Conservation (phyloP, 352 stramenopile genomes). For the Phytophthora citricola region DNA sequence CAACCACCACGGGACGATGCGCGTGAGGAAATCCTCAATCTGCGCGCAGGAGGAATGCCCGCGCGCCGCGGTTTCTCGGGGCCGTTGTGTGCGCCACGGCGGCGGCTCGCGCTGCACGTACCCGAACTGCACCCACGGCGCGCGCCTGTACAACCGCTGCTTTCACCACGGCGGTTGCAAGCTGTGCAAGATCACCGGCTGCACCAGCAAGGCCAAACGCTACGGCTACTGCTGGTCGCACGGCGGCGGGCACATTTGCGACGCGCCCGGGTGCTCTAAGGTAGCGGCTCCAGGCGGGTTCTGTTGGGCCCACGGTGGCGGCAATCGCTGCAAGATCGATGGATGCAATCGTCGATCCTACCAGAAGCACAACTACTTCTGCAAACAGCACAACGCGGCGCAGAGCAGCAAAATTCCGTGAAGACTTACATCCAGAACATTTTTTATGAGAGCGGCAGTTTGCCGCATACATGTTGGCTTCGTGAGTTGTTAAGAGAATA, state of each 20-base stretch:
- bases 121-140: constrained; percentile 64
- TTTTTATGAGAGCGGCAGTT: constrained; percentile 22
- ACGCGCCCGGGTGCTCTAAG: constrained; percentile 57
- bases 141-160: constrained; percentile 66
- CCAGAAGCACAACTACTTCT: constrained; percentile 73
- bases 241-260: constrained; percentile 70
- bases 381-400: constrained; percentile 62
- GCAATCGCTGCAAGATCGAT: constrained; percentile 72
- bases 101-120: constrained; percentile 65
- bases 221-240: constrained; percentile 80
- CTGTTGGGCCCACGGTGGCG: constrained; percentile 75
- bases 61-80: constrained; percentile 58
- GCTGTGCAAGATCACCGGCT: constrained; percentile 66
- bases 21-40: constrained; percentile 65
- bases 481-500: constrained; percentile 34
- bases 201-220: constrained; percentile 75
- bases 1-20: constrained; percentile 79
- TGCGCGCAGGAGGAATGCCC: constrained; percentile 62
- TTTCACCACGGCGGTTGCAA: constrained; percentile 76
- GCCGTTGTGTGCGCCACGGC: constrained; percentile 61
- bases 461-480: constrained; percentile 22
- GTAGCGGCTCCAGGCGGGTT: constrained; percentile 71
- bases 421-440: constrained; percentile 9
- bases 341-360: constrained; percentile 77
- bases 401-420: constrained; percentile 18